phyloP scores from a whole-genome alignment of 2,329 filamentous ascomycete genomes.

The Aspergillus ochraceoroseus region DNA sequence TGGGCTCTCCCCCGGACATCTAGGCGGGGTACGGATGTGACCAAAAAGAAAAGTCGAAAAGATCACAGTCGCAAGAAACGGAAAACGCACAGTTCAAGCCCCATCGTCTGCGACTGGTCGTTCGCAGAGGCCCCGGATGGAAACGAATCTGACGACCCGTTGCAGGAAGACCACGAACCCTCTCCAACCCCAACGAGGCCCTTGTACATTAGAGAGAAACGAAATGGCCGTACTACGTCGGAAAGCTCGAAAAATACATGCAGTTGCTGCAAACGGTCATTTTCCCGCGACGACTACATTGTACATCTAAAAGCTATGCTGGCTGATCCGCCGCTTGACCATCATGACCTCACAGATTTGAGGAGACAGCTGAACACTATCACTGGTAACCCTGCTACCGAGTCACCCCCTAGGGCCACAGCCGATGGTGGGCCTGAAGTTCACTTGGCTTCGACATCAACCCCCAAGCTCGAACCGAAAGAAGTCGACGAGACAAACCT shows the following conservation, averaged over 20 bases:
- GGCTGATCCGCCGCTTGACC: conserved; percentile 10
- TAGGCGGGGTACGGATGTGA: conserved; percentile 23
- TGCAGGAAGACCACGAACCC: conserved; percentile 34
- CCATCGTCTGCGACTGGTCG: conserved; percentile 34
- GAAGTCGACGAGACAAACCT: conserved; percentile 2
- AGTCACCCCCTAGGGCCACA: conserved; percentile 1
- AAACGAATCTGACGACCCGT: conserved; percentile 43
- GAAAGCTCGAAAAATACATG: conserved; percentile 12
- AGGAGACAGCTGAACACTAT: conserved; percentile 8
- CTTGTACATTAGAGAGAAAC: conserved; percentile 24
- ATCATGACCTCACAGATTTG: conserved; percentile 13
- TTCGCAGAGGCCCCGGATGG: conserved; percentile 34
- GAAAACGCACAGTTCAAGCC: conserved; percentile 29
- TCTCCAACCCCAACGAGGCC: conserved; percentile 29
- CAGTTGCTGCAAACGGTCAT: conserved; percentile 12
- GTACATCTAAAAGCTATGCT: conserved; percentile 12
- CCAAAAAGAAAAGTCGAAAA: conserved; percentile 21
- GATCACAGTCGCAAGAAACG: conserved; percentile 20
- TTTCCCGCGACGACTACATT: conserved; percentile 13
- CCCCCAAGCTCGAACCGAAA: not conserved
- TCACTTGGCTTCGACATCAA: conserved; percentile 7
- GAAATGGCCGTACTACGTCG: conserved; percentile 5
- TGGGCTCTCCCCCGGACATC: conserved; percentile 34
- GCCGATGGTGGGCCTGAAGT: not conserved
- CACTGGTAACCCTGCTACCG: conserved; percentile 9